phyloP scores from a whole-genome alignment of 306 rosid genomes.

The Cajanus cajan region DNA sequence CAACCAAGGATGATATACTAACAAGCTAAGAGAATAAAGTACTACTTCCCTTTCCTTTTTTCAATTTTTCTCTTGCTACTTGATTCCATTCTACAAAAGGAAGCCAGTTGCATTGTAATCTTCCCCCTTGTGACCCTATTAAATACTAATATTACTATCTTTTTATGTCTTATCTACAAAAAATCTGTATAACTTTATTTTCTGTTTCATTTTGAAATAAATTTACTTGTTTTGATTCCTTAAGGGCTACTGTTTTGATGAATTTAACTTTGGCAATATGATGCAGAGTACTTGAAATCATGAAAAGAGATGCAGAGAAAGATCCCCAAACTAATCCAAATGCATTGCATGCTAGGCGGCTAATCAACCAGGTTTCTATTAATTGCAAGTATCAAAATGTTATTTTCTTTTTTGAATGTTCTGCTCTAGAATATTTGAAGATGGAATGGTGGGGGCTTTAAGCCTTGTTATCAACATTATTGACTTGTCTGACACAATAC shows the following conservation, averaged over 20 bases:
- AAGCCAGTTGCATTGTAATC: background rate
- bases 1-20: background rate
- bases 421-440: slow-evolving; percentile 1
- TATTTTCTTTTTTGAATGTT: slow-evolving; percentile 2
- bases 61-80: background rate
- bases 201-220: background rate
- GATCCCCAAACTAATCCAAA: slow-evolving; percentile 71
- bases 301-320: slow-evolving; percentile 69
- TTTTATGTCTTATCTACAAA: background rate
- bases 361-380: slow-evolving; percentile 71
- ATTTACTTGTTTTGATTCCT: background rate
- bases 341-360: slow-evolving; percentile 65
- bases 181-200: background rate
- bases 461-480: background rate
- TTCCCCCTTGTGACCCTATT: background rate
- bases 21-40: background rate
- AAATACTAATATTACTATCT: background rate
- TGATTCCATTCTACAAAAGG: background rate
- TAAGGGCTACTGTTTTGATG: slow-evolving; percentile 18
- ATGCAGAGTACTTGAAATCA: slow-evolving; percentile 88
- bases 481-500: slow-evolving; percentile 2
- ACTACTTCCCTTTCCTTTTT: background rate
- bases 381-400: background rate
- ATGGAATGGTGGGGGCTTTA: background rate
- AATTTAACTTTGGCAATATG: slow-evolving; percentile 20